Evolutionary conservation across 2,329 filamentous ascomycete genomes (phyloP), one percentile per base, ranked within the genome.

Genomic region (Alternaria incomplexa): DNA sequence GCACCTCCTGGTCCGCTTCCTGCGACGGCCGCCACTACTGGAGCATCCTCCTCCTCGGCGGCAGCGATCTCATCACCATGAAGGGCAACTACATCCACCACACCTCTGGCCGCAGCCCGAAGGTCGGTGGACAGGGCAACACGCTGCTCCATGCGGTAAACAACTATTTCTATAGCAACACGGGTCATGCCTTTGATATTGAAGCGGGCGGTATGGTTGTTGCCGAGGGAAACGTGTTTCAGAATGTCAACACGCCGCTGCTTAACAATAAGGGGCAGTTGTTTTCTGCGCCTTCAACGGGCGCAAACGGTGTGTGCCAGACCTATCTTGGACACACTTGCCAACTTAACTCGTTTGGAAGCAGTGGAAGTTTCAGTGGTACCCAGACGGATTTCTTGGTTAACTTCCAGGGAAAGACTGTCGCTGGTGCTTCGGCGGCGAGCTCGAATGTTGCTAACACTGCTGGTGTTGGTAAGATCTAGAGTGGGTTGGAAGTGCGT

Each of bases 11-110:
- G 52, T 67, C 63, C 23, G 61, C 70, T 2, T 53, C 48, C 44
- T 72, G 70, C 62, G 61, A 72, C 32, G 60, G 60, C 44, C 57
- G 62, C 20, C 65, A 71, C 45, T 73, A 73, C 58, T 73, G 69
- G 70, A 40, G 46, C 11, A 36, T 71, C 3, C 53, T 64, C 4
- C 50, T 71, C 23, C 57, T 68, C 26, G 70, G 66, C 12, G 30
- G 45, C 6, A 56, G 46, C 36, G 70, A 72, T 20, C 43, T 56
- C 8, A 63, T 70, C 45, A 71, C 70, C 10, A 54, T 70, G 51
- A 52, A 64, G 32, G 43, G 47, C 30, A 72, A 72, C 63, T 72
- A 68, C 46, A 59, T 71, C 40, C 65, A 70, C 52, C 50, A 68
- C 44, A 63, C 56, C 11, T 69, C 68, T 13, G 70, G 63, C 52